phyloP scores from a whole-genome alignment of 2,329 filamentous ascomycete species.

The Microascus cirrosus region DNA sequence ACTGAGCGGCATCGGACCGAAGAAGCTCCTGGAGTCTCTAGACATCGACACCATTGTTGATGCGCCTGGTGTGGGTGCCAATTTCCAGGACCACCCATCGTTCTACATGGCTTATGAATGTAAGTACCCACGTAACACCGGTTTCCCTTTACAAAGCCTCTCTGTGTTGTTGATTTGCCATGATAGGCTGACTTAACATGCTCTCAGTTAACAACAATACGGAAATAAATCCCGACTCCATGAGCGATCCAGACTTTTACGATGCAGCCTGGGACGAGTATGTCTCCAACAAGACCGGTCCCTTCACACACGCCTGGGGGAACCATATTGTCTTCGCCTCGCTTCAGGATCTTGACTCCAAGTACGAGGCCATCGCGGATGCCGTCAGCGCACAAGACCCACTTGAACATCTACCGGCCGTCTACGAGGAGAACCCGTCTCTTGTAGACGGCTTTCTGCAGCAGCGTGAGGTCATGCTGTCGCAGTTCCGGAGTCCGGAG shows the following conservation, averaged over 20 bases:
- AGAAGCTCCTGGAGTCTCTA: conserved; percentile 30
- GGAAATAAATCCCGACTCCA: conserved; percentile 11
- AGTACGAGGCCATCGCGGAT: conserved; percentile 7
- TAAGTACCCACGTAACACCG: background rate
- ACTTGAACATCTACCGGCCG: conserved; percentile 17
- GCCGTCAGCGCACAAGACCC: conserved; percentile 18
- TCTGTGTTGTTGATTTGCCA: background rate
- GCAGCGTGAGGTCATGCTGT: conserved; percentile 20
- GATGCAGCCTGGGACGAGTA: conserved; percentile 19
- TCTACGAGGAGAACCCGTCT: conserved; percentile 15
- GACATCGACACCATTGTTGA: conserved; percentile 36
- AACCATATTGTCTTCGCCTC: conserved; percentile 19
- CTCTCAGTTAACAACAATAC: conserved; percentile 12
- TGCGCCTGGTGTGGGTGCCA: conserved; percentile 41
- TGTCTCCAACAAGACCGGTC: conserved; percentile 15
- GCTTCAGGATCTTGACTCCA: conserved; percentile 19
- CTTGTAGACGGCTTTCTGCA: conserved; percentile 24
- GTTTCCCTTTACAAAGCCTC: background rate
- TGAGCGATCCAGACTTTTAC: conserved; percentile 17
- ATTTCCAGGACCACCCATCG: conserved; percentile 22
- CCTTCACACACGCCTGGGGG: conserved; percentile 16
- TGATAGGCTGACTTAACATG: background rate
- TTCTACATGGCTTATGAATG: conserved; percentile 20
- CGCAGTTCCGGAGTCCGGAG: conserved; percentile 16
- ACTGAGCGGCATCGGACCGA: conserved; percentile 42